Evolutionary conservation across 2,329 filamentous ascomycete species (phyloP).

Genomic region (Thermomyces lanuginosus): DNA sequence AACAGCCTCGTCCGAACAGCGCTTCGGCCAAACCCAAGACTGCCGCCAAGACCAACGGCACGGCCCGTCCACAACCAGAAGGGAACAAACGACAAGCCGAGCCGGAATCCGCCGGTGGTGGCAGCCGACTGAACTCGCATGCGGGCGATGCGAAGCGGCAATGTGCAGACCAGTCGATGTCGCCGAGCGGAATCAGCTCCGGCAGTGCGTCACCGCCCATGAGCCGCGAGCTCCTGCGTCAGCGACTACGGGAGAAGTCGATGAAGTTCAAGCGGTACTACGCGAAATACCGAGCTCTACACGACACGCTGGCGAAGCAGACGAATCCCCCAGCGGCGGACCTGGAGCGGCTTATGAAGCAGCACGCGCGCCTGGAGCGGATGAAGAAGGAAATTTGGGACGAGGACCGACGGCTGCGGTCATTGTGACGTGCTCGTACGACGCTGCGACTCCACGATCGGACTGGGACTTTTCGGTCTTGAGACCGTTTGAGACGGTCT

Average conservation of each 20-base stretch:
- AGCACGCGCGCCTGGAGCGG: constrained; percentile 37
- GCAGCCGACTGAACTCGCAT: constrained; percentile 19
- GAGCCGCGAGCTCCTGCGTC: constrained; percentile 20
- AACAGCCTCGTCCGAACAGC: constrained; percentile 10
- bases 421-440: background rate
- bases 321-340: constrained; percentile 33
- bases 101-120: constrained; percentile 12
- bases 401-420: constrained; percentile 22
- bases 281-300: constrained; percentile 40
- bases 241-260: constrained; percentile 26
- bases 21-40: constrained; percentile 4
- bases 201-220: constrained; percentile 26
- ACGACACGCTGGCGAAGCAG: constrained; percentile 29
- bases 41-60: constrained; percentile 12
- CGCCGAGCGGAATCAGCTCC: constrained; percentile 25
- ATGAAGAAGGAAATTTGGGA: constrained; percentile 44
- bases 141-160: constrained; percentile 28
- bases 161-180: constrained; percentile 18
- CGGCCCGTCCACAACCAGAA: constrained; percentile 16
- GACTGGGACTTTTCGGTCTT: too few species aligned
- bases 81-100: constrained; percentile 28
- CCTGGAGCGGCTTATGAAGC: constrained; percentile 36
- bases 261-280: constrained; percentile 41
- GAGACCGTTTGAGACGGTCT: background rate
- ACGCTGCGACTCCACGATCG: too few species aligned